phyloP scores from a whole-genome alignment of 2,329 filamentous ascomycete genomes.

The Fusarium equiseti region DNA sequence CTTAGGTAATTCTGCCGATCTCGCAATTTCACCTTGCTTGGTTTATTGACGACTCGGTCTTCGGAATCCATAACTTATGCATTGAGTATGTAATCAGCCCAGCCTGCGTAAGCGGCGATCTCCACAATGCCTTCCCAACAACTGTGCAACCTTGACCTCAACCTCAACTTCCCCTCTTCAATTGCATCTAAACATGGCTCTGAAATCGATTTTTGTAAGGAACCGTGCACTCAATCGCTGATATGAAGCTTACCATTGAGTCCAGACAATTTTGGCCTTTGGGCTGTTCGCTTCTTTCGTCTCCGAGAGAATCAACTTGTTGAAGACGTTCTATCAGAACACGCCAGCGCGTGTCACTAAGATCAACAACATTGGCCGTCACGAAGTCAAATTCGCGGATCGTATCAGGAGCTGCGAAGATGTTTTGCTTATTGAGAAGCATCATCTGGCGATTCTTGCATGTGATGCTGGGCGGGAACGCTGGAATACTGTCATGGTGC shows the following conservation, averaged over 20 bases:
- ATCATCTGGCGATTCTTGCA: constrained; percentile 53
- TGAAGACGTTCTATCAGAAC: constrained; percentile 48
- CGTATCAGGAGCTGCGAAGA: constrained; percentile 57
- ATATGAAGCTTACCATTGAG: neutral
- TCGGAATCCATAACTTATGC: neutral
- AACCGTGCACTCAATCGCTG: rapidly evolving
- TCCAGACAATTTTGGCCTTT: constrained; percentile 19
- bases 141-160: neutral
- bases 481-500: constrained; percentile 58
- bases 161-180: neutral
- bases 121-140: neutral
- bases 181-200: constrained; percentile 11
- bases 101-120: neutral
- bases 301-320: constrained; percentile 27
- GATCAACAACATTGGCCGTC: constrained; percentile 45
- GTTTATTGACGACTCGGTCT: neutral
- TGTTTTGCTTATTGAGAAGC: constrained; percentile 52
- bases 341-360: constrained; percentile 47
- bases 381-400: constrained; percentile 53
- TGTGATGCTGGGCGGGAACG: constrained; percentile 57
- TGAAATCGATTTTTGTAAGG: constrained; percentile 20
- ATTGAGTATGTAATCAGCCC: neutral
- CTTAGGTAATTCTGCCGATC: neutral
- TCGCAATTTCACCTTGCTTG: neutral
- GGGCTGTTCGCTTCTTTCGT: constrained; percentile 22